These are phyloP conservation scores for Knufia fluminis DNA, from an alignment of 2,329 filamentous ascomycete species.

Conservation along the genomic window DNA sequence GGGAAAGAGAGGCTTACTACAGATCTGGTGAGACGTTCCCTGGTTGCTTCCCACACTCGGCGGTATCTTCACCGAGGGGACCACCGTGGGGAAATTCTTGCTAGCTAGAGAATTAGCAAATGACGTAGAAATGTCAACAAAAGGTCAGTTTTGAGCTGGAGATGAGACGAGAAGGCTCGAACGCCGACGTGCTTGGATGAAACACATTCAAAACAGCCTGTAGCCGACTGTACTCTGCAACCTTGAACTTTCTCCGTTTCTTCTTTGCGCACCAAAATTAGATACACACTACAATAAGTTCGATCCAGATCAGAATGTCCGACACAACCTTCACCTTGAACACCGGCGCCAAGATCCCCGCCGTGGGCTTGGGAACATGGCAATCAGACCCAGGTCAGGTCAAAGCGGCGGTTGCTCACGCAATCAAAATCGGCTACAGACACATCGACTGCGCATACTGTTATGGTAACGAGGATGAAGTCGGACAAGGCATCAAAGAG, in stretches of 20 bases:
- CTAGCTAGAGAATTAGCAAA: no score
- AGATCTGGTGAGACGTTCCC: no score
- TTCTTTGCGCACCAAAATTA: no score
- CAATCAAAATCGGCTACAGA: conserved; percentile 30
- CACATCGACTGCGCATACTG: conserved; percentile 36
- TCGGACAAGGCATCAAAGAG: conserved; percentile 50
- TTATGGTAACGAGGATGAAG: conserved; percentile 55
- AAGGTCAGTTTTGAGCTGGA: not conserved
- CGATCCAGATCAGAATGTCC: conserved; percentile 19
- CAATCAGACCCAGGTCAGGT: conserved; percentile 43
- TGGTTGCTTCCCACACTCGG: not conserved
- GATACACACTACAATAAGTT: no score
- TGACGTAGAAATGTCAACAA: not conserved
- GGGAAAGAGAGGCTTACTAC: no score
- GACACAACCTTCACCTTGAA: conserved; percentile 35
- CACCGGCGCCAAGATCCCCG: conserved; percentile 40
- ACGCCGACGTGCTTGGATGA: not conserved
- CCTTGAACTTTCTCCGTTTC: conserved; percentile 37
- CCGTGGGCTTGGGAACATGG: conserved; percentile 46
- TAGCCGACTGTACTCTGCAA: conserved; percentile 18
- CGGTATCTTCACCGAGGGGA: not conserved
- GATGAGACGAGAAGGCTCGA: not conserved
- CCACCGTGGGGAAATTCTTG: not conserved
- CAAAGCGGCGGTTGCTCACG: conserved; percentile 38
- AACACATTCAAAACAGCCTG: not conserved